Evolutionary conservation across 371 early-diverging fungal genomes (phyloP), one percentile per base, ranked within the genome.

Genomic region (Batrachochytrium dendrobatidis): DNA sequence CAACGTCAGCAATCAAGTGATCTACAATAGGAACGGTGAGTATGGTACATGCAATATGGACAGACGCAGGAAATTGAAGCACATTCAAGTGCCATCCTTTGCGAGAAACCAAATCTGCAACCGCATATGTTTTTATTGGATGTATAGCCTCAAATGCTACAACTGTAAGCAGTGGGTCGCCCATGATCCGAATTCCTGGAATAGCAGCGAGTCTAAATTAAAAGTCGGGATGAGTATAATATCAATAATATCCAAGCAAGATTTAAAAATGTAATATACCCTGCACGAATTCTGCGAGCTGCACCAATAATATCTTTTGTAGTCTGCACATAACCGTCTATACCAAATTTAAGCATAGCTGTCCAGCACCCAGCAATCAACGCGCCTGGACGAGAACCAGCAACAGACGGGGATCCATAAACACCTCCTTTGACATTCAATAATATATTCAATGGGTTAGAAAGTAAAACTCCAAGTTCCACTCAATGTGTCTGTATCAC

Each of bases 331-430:
- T 97, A 97, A 0, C 95, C 96, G 32, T 76, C 72, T 57, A 85
- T 77, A 20, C 98, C 98, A 72, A 92, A 83, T 49, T 83, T 80
- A 74, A 92, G 79, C 76, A 97, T 66, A 2, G 96, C 88, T 1
- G 96, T 82, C 95, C 95, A 97, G 75, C 95, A 94, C 17, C 90
- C 94, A 18, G 98, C 98, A 75, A 95, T 87, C 55, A 97, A 72
- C 5, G 96, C 90, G 30, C 98, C 98, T 25, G 92, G 89, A 39
- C 93, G 83, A 34, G 93, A 92, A 7, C 98, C 98, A 15, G 94
- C 91, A 35, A 95, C 81, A 39, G 89, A 82, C 1, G 95, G 98
- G 28, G 91, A 90, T 12, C 92, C 94, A 71, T 97, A 97, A 58
- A 97, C 89, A 61, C 98, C 98, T 46, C 94, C 64, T 65, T 39